Percentiles rank a stretch among this genome's conserved stretches.
These are phyloP conservation scores for Plasmodium adleri DNA, from an alignment of 169 alveolate species.

Conservation along the genomic window DNA sequence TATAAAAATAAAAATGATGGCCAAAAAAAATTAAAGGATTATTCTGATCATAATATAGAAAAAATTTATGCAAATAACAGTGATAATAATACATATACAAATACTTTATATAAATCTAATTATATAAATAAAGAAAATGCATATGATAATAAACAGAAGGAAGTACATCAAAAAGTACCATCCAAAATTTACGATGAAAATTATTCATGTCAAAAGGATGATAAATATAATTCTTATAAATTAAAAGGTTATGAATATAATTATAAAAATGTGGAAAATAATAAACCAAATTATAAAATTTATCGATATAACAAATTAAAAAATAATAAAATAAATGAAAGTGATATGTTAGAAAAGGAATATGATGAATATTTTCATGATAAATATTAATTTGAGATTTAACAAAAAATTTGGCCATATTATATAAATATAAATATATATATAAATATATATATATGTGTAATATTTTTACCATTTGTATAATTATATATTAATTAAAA, in stretches of 20 bases:
- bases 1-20: too few relatives aligned
- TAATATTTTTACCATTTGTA: background rate
- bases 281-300: background rate
- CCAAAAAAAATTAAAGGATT: too few relatives aligned
- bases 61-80: too few relatives aligned
- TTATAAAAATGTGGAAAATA: slow-evolving; percentile 3
- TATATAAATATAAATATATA: background rate
- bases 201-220: background rate
- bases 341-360: slow-evolving; percentile 35
- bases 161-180: too few relatives aligned
- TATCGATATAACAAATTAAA: background rate
- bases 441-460: background rate
- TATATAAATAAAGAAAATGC: background rate
- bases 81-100: background rate
- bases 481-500: background rate
- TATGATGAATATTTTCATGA: slow-evolving; percentile 49
- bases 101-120: background rate
- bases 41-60: too few relatives aligned
- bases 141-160: too few relatives aligned
- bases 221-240: background rate
- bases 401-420: background rate
- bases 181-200: background rate
- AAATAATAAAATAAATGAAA: background rate
- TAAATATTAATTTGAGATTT: background rate
- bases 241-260: background rate